Conservation (phyloP, 2,329 filamentous ascomycete species). For the Fusarium transvaalense region DNA sequence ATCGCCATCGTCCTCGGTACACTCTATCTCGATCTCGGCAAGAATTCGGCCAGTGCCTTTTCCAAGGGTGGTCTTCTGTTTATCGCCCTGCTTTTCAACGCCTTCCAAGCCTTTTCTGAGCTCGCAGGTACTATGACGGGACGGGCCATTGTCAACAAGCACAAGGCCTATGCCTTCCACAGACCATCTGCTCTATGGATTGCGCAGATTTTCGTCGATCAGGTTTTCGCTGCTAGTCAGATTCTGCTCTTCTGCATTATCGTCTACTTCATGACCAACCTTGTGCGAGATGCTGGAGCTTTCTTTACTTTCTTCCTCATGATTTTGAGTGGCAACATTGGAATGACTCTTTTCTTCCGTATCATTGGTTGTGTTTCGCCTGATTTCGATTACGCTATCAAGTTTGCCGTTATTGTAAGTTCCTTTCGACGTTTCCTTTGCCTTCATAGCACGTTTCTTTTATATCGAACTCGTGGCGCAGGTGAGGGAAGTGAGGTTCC, state of each 20-base stretch:
- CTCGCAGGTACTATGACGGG: conserved; percentile 80
- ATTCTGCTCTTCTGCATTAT: conserved; percentile 80
- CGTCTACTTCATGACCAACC: conserved; percentile 82
- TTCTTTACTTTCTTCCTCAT: conserved; percentile 84
- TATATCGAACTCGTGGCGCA: neutral
- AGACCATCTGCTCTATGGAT: conserved; percentile 86
- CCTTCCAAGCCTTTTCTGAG: conserved; percentile 88
- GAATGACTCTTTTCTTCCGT: conserved; percentile 83
- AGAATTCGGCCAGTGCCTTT: conserved; percentile 78
- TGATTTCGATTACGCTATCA: conserved; percentile 88
- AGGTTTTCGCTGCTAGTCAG: conserved; percentile 76
- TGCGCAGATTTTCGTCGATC: conserved; percentile 83
- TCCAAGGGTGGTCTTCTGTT: conserved; percentile 86
- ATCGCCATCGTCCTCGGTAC: conserved; percentile 85
- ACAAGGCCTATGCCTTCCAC: conserved; percentile 85
- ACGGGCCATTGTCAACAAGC: conserved; percentile 84
- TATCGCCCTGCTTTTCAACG: conserved; percentile 83
- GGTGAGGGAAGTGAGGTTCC: neutral
- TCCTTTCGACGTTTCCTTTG: neutral
- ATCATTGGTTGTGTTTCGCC: conserved; percentile 80
- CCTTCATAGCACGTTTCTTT: neutral
- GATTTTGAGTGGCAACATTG: conserved; percentile 75
- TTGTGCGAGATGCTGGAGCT: conserved; percentile 76
- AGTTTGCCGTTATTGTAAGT: conserved; percentile 77
- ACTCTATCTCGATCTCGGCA: conserved; percentile 78